Evolutionary conservation across 2,329 filamentous ascomycete genomes (phyloP).

Genomic region (Gaeumannomyces sp.): DNA sequence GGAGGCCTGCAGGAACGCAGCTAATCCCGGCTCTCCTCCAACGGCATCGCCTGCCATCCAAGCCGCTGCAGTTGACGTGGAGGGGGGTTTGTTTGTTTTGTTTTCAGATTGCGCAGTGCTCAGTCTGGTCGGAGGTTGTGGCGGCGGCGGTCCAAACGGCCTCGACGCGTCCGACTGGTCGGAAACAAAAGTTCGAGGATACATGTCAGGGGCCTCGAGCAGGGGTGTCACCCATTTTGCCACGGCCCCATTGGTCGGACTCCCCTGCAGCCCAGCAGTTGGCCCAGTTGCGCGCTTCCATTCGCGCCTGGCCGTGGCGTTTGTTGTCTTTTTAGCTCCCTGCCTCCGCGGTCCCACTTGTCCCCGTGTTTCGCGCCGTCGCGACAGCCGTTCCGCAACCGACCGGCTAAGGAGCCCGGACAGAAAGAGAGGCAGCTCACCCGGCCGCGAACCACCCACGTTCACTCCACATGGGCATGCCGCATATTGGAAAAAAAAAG

Average conservation of each 20-base stretch:
- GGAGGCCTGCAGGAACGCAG: conserved; percentile 4
- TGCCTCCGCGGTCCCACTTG: conserved; percentile 4
- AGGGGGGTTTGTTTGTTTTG: conserved; percentile 12
- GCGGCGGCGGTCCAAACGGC: conserved; percentile 6
- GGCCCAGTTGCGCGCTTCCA: conserved; percentile 10
- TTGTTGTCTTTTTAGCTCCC: conserved; percentile 1
- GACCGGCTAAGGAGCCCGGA: too few species aligned
- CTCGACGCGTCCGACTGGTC: conserved; percentile 13
- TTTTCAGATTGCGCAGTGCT: conserved; percentile 1
- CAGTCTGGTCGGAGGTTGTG: neutral
- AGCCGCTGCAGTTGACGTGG: neutral
- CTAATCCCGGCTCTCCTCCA: neutral
- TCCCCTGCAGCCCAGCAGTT: conserved; percentile 1
- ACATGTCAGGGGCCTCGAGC: conserved; percentile 6
- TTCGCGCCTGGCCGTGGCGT: conserved; percentile 7
- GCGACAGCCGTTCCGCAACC: neutral
- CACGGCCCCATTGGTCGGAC: conserved; percentile 1
- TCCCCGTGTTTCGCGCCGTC: conserved; percentile 1
- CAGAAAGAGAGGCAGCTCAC: too few species aligned
- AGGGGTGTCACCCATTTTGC: neutral
- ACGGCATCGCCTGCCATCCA: neutral
- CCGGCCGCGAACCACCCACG: too few species aligned
- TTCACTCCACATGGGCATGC: too few species aligned
- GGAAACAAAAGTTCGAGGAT: neutral
- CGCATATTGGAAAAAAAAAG: too few species aligned